These are phyloP conservation scores for Mallotus japonicus DNA, from an alignment of 441 rosid species.

Conservation along the genomic window DNA sequence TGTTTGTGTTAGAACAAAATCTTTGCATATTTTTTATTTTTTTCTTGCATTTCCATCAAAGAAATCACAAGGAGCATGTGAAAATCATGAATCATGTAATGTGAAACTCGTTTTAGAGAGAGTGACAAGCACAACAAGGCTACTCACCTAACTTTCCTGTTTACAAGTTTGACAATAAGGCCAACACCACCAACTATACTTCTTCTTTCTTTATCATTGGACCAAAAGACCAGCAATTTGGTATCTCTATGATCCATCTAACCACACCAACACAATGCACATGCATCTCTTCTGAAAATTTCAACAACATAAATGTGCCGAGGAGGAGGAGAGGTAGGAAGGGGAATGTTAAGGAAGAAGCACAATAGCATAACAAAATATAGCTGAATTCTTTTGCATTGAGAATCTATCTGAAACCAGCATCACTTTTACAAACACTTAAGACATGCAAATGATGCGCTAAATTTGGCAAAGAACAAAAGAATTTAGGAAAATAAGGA, in stretches of 20 bases:
- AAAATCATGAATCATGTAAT: not conserved
- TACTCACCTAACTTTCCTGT: too few species aligned
- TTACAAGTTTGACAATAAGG: too few species aligned
- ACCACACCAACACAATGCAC: not conserved
- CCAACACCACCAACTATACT: too few species aligned
- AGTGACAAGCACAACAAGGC: not conserved
- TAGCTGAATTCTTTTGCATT: not conserved
- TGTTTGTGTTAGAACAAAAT: not conserved
- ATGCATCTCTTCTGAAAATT: too few species aligned
- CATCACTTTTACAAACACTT: not conserved
- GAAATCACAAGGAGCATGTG: not conserved
- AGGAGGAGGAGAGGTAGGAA: too few species aligned
- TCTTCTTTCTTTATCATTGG: too few species aligned
- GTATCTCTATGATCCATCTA: too few species aligned
- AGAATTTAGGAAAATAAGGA: slow-evolving; percentile 7
- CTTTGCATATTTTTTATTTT: slow-evolving; percentile 4
- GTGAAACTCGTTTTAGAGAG: not conserved
- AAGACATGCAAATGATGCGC: not conserved
- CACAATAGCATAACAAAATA: not conserved
- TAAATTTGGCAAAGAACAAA: slow-evolving; percentile 17
- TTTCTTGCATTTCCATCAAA: too few species aligned
- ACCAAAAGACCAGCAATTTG: too few species aligned
- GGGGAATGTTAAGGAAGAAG: too few species aligned
- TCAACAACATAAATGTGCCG: too few species aligned
- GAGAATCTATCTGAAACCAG: not conserved